These are phyloP conservation scores for Allium sativum DNA, from an alignment of 106 monocot species.

Conservation along the genomic window DNA sequence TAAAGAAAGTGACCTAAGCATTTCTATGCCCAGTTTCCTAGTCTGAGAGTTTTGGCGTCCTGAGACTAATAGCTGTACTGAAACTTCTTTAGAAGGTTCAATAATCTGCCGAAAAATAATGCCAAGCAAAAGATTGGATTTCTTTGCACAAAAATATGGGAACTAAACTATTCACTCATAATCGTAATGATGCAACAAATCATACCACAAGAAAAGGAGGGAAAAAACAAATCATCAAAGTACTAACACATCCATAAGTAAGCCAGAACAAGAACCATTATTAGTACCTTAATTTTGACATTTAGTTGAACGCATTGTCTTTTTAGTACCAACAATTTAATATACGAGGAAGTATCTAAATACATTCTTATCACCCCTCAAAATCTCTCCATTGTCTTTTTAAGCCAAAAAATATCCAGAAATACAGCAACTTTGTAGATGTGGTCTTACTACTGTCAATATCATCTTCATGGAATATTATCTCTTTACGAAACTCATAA, in stretches of 20 bases:
- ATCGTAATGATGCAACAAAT: background rate
- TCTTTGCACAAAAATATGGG: background rate
- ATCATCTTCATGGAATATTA: too few species aligned
- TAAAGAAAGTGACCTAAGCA: conserved; percentile 65
- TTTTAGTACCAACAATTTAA: too few species aligned
- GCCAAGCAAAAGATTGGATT: background rate
- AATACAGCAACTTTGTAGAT: too few species aligned
- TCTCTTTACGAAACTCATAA: too few species aligned
- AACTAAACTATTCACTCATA: background rate
- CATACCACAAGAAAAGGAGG: background rate
- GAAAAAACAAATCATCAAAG: background rate
- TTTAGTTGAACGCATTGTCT: too few species aligned
- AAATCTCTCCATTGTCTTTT: too few species aligned
- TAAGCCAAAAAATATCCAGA: too few species aligned
- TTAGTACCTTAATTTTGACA: too few species aligned
- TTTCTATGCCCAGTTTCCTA: conserved; percentile 79
- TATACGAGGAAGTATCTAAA: too few species aligned
- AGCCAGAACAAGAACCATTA: background rate
- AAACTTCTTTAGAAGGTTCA: conserved; percentile 84
- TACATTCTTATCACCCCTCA: too few species aligned
- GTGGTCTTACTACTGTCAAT: too few species aligned
- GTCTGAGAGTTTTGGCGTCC: conserved; percentile 40
- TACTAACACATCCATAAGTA: background rate
- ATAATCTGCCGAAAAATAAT: conserved; percentile 43
- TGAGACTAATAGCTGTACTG: conserved; percentile 60